Base-by-base conservation (phyloP, 768 basidiomycete species). In the Dentipellis fragilis region DNA sequence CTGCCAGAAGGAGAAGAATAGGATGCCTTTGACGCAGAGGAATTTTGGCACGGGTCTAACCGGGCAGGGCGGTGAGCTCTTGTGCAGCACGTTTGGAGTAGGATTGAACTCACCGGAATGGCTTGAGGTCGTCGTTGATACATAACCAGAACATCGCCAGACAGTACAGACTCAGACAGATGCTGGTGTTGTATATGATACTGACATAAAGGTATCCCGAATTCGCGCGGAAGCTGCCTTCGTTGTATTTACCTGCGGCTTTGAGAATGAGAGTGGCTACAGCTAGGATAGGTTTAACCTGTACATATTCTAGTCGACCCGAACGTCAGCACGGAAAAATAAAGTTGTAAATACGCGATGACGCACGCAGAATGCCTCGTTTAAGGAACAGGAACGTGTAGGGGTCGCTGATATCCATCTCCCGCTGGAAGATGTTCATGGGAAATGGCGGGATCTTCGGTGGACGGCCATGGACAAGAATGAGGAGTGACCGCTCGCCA, bases 1-100 rank as follows among this genome's bases (percentile, higher is more conserved):
- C 68, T 99, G 96, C 96, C 96, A 99, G 73, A 99, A 99, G 1
- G 90, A 93, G 70, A 96, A 95, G 77, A 97, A 97, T 19, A 99
- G 77, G 62, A 99, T 93, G 47, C 95, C 95, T 67, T 99, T 99
- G 62, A 99, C 93, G 67, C 93, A 99, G 23, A 98, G 83, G 71
- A 99, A 99, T 69, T 99, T 99, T 2, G 96, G 93, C 62, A 94
- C 81, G 0, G 93, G 93, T 10, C 95, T 87, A 63, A 19, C 17
- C 10, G 21, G 58, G 12, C 57, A 52, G 39, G 23, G 29, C 54
- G 51, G 51, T 45, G 19, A 52, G 23, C 35, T 39, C 12, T 17
- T 19, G 37, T 6, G 12, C 17, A 11, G 23, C 8, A 16, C 3
- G 50, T 47, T 49, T 35, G 46, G 19, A 6, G 19, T 10, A 7